Base-by-base conservation (phyloP, 2,329 filamentous ascomycete genomes). In the Fusarium bactridioides region DNA sequence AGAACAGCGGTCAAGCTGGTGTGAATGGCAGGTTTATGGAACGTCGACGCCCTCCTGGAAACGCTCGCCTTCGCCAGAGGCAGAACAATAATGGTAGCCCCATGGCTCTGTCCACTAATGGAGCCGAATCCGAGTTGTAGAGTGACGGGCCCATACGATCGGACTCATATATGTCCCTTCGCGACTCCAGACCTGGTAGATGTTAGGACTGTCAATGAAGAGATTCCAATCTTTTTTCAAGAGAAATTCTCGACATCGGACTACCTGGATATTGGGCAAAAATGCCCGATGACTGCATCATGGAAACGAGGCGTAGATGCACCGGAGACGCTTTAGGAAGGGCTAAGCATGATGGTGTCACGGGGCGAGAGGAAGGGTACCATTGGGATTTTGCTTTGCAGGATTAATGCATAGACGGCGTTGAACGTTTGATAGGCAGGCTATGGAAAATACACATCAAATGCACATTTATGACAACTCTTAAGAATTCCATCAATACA, bases 61-160 rank as follows among this genome's bases (percentile, higher is more conserved):
- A 80, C 65, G 78, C 80, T 43, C 82, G 83, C 56, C 79, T 83
- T 50, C 82, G 84, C 56, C 83, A 83, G 70, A 79, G 84, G 65
- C 85, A 85, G 73, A 81, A 81, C 44, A 84, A 86, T 70, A 88
- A 87, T 72, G 87, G 87, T 41, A 89, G 87, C 73, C 87, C 87
- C 9, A 90, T 89, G 86, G 82, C 83, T 8, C 70, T 88, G 55
- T 88, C 89, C 70, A 81, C 86, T 9, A 89, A 89, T 67, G 87
- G 86, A 59, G 87, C 84, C 63, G 87, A 89, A 78, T 88, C 87
- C 38, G 88, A 89, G 80, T 84, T 90, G 75, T 83, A 83, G 78
- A 63, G 61, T 45, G 73, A 73, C 37, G 55, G 57, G 59, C 62
- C 23, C 25, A 31, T 48, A 38, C 38, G 53, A 43, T 29, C 38